Base-by-base conservation (phyloP, 2,329 filamentous ascomycete genomes). In the Coniochaeta ligniaria region DNA sequence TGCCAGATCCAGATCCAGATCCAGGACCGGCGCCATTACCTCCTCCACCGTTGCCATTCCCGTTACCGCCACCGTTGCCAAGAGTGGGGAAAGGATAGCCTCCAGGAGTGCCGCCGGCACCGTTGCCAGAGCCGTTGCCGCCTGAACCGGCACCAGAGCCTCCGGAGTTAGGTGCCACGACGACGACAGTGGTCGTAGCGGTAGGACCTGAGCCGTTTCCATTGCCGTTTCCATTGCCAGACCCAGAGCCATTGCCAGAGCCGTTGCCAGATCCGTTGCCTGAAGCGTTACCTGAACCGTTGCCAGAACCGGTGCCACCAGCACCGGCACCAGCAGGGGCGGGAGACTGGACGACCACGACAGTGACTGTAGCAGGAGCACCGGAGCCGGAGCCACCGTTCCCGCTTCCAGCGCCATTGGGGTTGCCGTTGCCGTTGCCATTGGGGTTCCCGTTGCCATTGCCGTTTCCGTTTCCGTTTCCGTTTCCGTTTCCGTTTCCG, bases 281-380 rank as follows among this genome's bases (percentile, higher is more conserved):
- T n/a, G n/a, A n/a, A 17, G 6, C 16, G 50, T 17, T 17, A 9
- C 50, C 50, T 31, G n/a, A n/a, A n/a, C n/a, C n/a, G n/a, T n/a
- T n/a, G n/a, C n/a, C n/a, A n/a, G 28, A 31, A 31, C 52, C 52
- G 26, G 52, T 6, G 12, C 35, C n/a, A 20, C 41, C 24, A 28
- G 20, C 35, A 20, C 47, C 60, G 8, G 35, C 20, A 47, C 17
- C 38, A 24, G 20, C 43, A 6, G 28, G 35, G 16, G 57, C 24
- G 17, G 26, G n/a, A 4, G 56, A 24, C 2, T 56, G 36, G 36
- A 38, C 50, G 11, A 52, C 60, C 7, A 61, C 6, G 38, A 61
- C 57, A 14, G 60, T 61, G 28, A 59, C 38, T 24, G 60, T 61
- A 3, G 60, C 59, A 41, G 59, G 14, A 43, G 26, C 43, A 24